Percentiles rank a stretch among this genome's conserved stretches.
phyloP scores from a whole-genome alignment of 2,329 filamentous ascomycete species.

The Aspergillus awamori region DNA sequence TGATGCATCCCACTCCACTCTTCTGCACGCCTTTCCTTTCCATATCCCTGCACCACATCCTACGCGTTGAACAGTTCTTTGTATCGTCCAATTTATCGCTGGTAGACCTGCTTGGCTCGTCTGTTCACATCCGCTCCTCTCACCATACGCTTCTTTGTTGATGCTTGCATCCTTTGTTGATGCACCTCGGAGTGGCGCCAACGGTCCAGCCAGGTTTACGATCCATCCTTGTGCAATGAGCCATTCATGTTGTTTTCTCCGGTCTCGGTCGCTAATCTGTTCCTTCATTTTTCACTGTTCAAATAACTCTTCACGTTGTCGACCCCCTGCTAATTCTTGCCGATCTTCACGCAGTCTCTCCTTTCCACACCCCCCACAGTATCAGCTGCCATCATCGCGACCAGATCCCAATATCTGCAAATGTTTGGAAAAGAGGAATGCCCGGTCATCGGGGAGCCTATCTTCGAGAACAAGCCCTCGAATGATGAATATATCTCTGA shows the following conservation, averaged over 20 bases:
- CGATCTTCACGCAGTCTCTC: background rate
- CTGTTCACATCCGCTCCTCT: background rate
- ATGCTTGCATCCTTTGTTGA: background rate
- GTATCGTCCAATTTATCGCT: background rate
- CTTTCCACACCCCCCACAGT: background rate
- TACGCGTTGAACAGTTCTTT: background rate
- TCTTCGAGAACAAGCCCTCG: conserved; percentile 12
- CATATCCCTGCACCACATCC: background rate
- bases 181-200: background rate
- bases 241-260: background rate
- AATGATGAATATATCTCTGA: conserved; percentile 18
- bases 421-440: conserved; percentile 22
- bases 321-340: background rate
- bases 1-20: background rate
- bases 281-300: background rate
- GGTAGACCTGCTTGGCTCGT: background rate
- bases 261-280: background rate
- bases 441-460: conserved; percentile 10
- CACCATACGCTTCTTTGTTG: background rate
- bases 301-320: background rate
- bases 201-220: background rate
- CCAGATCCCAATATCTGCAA: background rate
- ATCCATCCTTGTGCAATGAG: background rate
- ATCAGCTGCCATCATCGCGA: background rate
- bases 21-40: no score